phyloP scores from a whole-genome alignment of 2,329 filamentous ascomycete species.

The Colletotrichum phormii region DNA sequence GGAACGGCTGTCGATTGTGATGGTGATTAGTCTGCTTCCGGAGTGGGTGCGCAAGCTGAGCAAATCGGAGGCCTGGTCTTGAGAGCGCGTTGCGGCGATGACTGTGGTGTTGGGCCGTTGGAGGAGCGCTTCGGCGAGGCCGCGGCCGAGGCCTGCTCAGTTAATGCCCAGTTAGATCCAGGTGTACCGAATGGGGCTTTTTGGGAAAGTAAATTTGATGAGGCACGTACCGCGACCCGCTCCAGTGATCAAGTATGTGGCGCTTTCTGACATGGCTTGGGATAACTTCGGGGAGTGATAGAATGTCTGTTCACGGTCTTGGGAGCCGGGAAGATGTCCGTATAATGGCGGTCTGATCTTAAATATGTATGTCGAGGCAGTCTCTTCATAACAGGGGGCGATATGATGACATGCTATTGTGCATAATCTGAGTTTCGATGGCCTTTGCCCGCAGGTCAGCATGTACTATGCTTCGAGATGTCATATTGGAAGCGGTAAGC shows the following conservation, averaged over 20 bases:
- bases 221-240: neutral
- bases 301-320: neutral
- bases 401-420: neutral
- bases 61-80: constrained; percentile 41
- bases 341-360: neutral
- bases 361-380: neutral
- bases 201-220: neutral
- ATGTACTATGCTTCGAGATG: too few species aligned
- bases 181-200: too few species aligned
- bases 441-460: too few species aligned
- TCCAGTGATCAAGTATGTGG: neutral
- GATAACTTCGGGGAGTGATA: neutral
- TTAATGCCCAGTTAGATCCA: neutral
- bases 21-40: neutral
- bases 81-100: constrained; percentile 53
- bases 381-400: neutral
- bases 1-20: constrained; percentile 3
- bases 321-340: neutral
- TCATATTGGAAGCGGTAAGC: neutral
- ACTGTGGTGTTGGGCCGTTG: constrained; percentile 66
- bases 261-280: neutral
- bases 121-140: constrained; percentile 48
- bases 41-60: constrained; percentile 44
- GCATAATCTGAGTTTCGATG: neutral
- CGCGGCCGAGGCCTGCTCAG: constrained; percentile 47